Evolutionary conservation across 163 green algal genomes (phyloP).

Genomic region (Chlamydomonas reinhardtii): DNA sequence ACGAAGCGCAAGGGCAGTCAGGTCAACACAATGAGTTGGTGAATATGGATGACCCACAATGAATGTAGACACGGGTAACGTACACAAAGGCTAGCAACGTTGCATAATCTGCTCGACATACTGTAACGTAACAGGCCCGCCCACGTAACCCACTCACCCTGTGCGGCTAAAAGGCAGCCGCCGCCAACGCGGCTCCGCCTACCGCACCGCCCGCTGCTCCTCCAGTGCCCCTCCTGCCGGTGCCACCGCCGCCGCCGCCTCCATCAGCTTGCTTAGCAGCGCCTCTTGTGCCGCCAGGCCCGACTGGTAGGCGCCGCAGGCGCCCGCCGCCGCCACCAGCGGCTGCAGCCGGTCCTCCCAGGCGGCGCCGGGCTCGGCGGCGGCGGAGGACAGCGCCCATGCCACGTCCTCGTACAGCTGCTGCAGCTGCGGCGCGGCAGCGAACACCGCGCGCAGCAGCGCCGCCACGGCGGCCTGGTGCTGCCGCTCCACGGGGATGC

Average conservation of each 20-base stretch:
- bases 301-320: constrained; percentile 25
- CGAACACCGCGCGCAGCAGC: constrained; percentile 18
- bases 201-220: too few relatives aligned
- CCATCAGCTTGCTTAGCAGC: background rate
- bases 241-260: background rate
- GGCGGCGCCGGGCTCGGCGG: background rate
- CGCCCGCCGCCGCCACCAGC: constrained; percentile 5
- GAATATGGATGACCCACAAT: too few relatives aligned
- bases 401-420: constrained; percentile 34
- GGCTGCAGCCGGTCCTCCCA: constrained; percentile 51
- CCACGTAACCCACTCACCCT: too few relatives aligned
- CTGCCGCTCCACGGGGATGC: constrained; percentile 48
- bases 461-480: constrained; percentile 29
- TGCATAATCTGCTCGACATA: too few relatives aligned
- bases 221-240: background rate
- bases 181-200: too few relatives aligned
- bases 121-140: too few relatives aligned
- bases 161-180: too few relatives aligned
- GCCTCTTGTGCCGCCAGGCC: constrained; percentile 14
- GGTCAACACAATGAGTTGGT: too few relatives aligned
- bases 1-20: too few relatives aligned
- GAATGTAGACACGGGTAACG: too few relatives aligned
- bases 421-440: background rate
- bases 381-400: constrained; percentile 15
- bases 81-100: too few relatives aligned